A percentile compares a stretch with the other conserved stretches of the same genome.
These are phyloP conservation scores for Umbelopsis ramanniana DNA, from an alignment of 192 early-diverging fungal species.

Conservation along the genomic window DNA sequence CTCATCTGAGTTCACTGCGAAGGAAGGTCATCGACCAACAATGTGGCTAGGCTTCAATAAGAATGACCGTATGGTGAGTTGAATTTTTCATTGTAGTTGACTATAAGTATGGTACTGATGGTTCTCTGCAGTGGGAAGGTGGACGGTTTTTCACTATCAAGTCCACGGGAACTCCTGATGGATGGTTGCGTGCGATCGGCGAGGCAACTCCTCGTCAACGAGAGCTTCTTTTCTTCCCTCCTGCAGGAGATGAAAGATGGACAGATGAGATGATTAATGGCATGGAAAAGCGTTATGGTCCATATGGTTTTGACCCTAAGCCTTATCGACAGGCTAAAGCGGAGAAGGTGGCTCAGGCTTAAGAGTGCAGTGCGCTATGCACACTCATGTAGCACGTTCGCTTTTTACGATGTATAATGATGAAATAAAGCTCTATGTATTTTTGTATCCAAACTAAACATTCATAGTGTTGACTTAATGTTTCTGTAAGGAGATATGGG, in stretches of 20 bases:
- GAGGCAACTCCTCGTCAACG: constrained; percentile 18
- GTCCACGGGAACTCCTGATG: not conserved
- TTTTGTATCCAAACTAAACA: not conserved
- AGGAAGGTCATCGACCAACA: constrained; percentile 7
- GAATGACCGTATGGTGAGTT: constrained; percentile 15
- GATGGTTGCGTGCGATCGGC: constrained; percentile 3
- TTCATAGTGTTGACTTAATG: not conserved
- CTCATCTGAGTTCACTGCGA: not conserved
- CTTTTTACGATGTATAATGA: too few relatives aligned
- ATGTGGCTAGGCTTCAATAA: constrained; percentile 12
- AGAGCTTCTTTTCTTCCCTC: constrained; percentile 17
- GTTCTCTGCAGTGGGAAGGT: constrained; percentile 3
- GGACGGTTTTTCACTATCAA: constrained; percentile 12
- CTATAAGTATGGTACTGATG: not conserved
- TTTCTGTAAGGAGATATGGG: not conserved
- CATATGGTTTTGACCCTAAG: not conserved
- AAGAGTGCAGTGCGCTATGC: not conserved
- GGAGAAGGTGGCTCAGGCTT: not conserved
- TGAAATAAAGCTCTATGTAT: too few relatives aligned
- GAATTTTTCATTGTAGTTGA: not conserved
- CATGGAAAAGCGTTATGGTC: constrained; percentile 5
- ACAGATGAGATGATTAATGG: constrained; percentile 19
- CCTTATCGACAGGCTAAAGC: constrained; percentile 10
- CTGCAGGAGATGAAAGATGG: constrained; percentile 14
- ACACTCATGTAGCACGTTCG: not conserved